phyloP scores from a whole-genome alignment of 1,284 basidiomycete species.

The Microbotryum intermedium region DNA sequence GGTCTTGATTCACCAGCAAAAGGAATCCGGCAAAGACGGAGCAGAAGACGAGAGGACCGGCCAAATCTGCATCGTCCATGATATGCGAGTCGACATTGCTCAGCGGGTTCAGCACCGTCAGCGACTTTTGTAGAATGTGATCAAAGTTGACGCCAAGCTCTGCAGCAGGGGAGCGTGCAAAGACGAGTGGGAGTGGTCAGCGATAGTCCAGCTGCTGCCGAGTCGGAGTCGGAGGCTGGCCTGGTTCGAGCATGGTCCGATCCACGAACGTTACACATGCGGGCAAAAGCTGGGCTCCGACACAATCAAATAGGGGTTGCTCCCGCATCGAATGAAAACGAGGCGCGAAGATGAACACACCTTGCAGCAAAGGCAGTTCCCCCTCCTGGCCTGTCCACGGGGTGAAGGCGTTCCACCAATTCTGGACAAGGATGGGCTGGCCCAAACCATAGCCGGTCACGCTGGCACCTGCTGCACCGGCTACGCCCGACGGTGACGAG shows the following conservation, averaged over 20 bases:
- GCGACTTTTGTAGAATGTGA: constrained; percentile 86
- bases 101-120: constrained; percentile 91
- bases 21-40: constrained; percentile 88
- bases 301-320: too few relatives aligned
- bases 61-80: constrained; percentile 99
- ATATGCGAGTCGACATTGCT: constrained; percentile 81
- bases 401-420: constrained; percentile 87
- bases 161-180: constrained; percentile 37
- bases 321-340: background rate
- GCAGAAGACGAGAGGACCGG: constrained; percentile 89
- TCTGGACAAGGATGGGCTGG: constrained; percentile 22
- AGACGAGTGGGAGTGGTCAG: background rate
- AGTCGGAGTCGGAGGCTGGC: too few relatives aligned
- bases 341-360: constrained; percentile 44
- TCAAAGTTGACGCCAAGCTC: constrained; percentile 96
- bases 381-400: constrained; percentile 77
- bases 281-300: too few relatives aligned
- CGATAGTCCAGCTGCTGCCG: too few relatives aligned
- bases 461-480: background rate
- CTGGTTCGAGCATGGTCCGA: background rate
- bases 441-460: background rate
- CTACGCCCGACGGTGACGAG: constrained; percentile 1
- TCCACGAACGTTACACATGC: background rate
- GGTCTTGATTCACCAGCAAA: constrained; percentile 61
- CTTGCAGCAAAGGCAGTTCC: constrained; percentile 84